Percentiles rank a stretch among this genome's conserved stretches.
These are phyloP conservation scores for Puccinia coronata DNA, from an alignment of 1,284 basidiomycete genomes.

Conservation along the genomic window DNA sequence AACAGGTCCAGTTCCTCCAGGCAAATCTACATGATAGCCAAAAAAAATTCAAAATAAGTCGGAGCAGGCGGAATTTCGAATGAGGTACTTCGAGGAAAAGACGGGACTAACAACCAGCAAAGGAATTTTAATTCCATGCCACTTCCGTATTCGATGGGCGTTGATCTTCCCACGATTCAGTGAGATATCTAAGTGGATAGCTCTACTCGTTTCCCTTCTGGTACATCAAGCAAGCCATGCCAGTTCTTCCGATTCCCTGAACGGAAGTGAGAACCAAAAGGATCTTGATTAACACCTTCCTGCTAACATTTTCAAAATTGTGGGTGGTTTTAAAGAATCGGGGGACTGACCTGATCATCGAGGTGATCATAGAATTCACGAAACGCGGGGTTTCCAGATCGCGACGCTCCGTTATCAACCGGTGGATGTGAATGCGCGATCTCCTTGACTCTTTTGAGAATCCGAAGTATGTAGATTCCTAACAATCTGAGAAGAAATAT, in stretches of 20 bases:
- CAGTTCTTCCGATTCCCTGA: conserved; percentile 55
- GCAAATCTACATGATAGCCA: conserved; percentile 67
- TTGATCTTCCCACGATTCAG: conserved; percentile 85
- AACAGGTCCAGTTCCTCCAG: conserved; percentile 74
- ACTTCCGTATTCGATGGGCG: conserved; percentile 95
- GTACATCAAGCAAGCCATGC: conserved; percentile 66
- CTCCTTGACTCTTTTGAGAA: conserved; percentile 70
- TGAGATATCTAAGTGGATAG: conserved; percentile 78
- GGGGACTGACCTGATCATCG: conserved; percentile 65
- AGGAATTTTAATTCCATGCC: conserved; percentile 98
- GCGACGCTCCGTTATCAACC: conserved; percentile 82
- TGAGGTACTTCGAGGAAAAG: not conserved
- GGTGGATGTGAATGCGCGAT: conserved; percentile 74
- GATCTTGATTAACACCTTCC: not conserved
- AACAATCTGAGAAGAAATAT: conserved; percentile 72
- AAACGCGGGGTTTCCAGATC: conserved; percentile 98
- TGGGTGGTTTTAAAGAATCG: not conserved
- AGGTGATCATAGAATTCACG: conserved; percentile 84
- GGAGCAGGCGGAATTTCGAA: too few species aligned
- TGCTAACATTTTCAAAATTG: too few species aligned
- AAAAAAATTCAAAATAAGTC: not conserved
- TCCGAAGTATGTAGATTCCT: conserved; percentile 65
- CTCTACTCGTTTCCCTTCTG: conserved; percentile 67
- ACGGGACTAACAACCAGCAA: conserved; percentile 82
- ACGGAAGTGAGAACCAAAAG: conserved; percentile 5